phyloP scores from a whole-genome alignment of 148 eudicot species.

The Tetragonia tetragonoides region DNA sequence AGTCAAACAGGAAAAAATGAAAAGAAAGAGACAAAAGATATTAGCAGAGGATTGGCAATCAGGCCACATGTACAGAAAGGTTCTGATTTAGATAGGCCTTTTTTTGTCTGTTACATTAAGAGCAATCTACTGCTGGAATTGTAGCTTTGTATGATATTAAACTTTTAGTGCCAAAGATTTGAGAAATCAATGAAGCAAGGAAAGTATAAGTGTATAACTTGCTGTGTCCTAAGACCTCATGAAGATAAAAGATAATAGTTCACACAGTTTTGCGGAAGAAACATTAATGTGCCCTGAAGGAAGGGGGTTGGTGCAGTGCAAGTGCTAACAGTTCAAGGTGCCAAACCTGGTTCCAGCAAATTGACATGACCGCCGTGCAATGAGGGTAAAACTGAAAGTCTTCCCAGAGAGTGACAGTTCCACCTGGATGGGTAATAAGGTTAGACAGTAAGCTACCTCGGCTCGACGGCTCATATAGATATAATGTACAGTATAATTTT shows the following conservation, averaged over 20 bases:
- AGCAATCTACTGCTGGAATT: background rate
- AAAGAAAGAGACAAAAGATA: background rate
- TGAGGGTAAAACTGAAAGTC: conserved; percentile 57
- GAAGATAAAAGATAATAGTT: background rate
- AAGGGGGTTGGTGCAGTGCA: background rate
- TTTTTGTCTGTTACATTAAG: too few relatives aligned
- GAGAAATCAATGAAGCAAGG: background rate
- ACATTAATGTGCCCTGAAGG: background rate
- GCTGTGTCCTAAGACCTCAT: background rate
- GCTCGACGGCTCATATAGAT: background rate
- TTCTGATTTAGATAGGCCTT: background rate
- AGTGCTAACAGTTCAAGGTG: background rate
- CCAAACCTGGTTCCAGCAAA: conserved; percentile 87
- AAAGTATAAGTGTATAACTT: background rate
- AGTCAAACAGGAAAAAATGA: background rate
- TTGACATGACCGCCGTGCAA: conserved; percentile 81
- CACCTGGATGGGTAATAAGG: conserved; percentile 38
- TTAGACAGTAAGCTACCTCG: conserved; percentile 10
- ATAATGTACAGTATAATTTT: background rate
- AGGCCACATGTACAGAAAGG: background rate
- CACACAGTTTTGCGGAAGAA: background rate
- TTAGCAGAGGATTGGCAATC: background rate
- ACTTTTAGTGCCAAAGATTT: background rate
- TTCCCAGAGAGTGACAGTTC: conserved; percentile 52
- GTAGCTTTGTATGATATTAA: background rate